Evolutionary conservation across 768 basidiomycete species (phyloP).

Genomic region (Asterophora parasitica): DNA sequence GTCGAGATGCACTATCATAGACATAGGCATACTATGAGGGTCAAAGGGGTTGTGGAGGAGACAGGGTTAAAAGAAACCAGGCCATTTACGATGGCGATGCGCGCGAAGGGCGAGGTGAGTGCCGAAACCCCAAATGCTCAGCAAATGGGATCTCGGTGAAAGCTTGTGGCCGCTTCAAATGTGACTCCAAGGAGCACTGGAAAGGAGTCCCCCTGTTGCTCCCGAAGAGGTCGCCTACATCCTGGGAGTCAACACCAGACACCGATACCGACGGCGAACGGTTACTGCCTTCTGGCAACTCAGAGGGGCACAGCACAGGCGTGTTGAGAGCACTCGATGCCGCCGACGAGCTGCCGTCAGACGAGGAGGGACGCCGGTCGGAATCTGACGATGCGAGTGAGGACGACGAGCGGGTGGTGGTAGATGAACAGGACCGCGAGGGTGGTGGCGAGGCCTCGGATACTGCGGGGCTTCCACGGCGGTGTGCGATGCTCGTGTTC

Average conservation of each 20-base stretch:
- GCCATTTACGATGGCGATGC: not conserved
- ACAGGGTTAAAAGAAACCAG: no score
- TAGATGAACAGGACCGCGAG: conserved; percentile 10
- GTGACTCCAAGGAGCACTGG: not conserved
- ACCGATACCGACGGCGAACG: conserved; percentile 1
- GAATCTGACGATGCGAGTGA: conserved; percentile 7
- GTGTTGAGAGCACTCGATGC: conserved; percentile 14
- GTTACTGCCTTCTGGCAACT: conserved; percentile 3
- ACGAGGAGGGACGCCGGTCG: conserved; percentile 14
- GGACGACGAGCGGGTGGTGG: conserved; percentile 9
- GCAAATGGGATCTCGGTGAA: not conserved
- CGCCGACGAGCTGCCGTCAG: conserved; percentile 12
- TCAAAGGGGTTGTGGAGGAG: not conserved
- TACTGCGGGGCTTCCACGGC: conserved; percentile 9
- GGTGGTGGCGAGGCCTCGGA: conserved; percentile 10
- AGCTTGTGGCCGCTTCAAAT: not conserved
- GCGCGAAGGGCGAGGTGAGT: not conserved
- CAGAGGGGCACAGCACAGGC: conserved; percentile 1
- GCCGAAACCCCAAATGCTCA: not conserved
- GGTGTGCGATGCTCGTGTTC: conserved; percentile 10
- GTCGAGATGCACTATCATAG: conserved; percentile 20
- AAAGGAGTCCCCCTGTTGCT: not conserved
- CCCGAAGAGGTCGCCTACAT: conserved; percentile 1
- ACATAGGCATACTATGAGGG: conserved; percentile 2
- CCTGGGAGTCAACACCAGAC: conserved; percentile 10